Evolutionary conservation across 148 eudicot species (phyloP).

Genomic region (Cornus florida): DNA sequence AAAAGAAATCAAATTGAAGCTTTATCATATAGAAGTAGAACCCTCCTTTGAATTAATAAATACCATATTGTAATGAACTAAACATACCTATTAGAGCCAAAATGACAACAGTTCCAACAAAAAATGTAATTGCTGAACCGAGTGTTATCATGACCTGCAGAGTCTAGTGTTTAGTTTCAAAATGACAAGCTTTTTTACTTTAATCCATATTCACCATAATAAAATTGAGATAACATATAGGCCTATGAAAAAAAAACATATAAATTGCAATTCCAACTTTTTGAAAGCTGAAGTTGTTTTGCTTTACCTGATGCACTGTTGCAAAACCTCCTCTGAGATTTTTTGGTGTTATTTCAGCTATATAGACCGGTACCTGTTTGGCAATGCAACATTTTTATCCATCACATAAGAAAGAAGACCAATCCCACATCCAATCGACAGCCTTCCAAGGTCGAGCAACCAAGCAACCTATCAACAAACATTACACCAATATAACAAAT

Average conservation of each 20-base stretch:
- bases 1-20: not conserved
- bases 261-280: not conserved
- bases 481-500: too few relatives aligned
- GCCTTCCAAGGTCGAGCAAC: constrained; percentile 57
- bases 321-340: constrained; percentile 50
- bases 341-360: constrained; percentile 60
- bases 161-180: not conserved
- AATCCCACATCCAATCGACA: constrained; percentile 47
- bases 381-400: not conserved
- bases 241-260: not conserved
- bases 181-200: not conserved
- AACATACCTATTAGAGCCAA: constrained; percentile 38
- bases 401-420: constrained; percentile 27
- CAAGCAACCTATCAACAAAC: constrained; percentile 36
- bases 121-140: constrained; percentile 30
- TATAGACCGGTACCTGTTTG: constrained; percentile 45
- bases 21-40: not conserved
- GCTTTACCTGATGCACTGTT: constrained; percentile 20
- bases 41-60: not conserved
- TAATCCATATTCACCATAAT: not conserved
- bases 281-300: not conserved
- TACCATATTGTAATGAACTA: not conserved
- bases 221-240: not conserved
- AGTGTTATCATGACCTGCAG: constrained; percentile 29
- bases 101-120: constrained; percentile 34